Base-by-base conservation (phyloP, 2,329 filamentous ascomycete species). In the Fusarium verrucosum region DNA sequence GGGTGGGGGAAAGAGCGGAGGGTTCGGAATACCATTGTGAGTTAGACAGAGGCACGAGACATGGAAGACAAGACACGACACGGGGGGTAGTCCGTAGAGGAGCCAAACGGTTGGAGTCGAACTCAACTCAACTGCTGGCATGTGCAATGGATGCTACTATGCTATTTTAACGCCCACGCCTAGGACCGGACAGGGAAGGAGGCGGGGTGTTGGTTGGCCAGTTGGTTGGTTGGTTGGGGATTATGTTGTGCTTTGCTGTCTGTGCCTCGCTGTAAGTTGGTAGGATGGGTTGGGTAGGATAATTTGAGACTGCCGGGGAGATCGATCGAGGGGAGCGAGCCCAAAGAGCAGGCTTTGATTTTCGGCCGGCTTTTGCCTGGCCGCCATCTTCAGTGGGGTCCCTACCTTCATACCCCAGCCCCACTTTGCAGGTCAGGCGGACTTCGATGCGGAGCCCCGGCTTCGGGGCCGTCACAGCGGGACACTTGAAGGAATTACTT, bases 371-470 rank as follows among this genome's bases (percentile, higher is more conserved):
- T 68, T 62, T 56, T 65, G 54, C n/a, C n/a, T n/a, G n/a, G n/a
- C n/a, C n/a, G n/a, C 56, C 55, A 63, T 54, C 41, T 53, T 52
- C 33, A 65, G 62, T 59, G 63, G 63, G n/a, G 35, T 32, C 43
- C 38, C 26, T 50, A 37, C 42, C 58, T 53, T 45, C 55, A 63
- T 66, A 63, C 58, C 68, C 58, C 58, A 70, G 56, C 69, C 65
- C 69, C 69, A 71, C 70, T 65, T 62, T 65, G 62, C 58, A 68
- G 69, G 69, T 71, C 69, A 71, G 67, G 56, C 55, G 65, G 66
- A 49, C 30, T 32, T 38, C 6, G 22, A 63, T 70, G 66, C 68
- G 68, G 69, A 71, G 68, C 68, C 65, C 64, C 66, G 57, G 63
- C 62, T 35, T 61, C 59, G 46, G 58, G 51, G 51, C 63, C 23